Percentiles rank a stretch among this genome's conserved stretches.
Evolutionary conservation across 805 yeast species (phyloP).

Genomic region (Wickerhamiella australiensis): DNA sequence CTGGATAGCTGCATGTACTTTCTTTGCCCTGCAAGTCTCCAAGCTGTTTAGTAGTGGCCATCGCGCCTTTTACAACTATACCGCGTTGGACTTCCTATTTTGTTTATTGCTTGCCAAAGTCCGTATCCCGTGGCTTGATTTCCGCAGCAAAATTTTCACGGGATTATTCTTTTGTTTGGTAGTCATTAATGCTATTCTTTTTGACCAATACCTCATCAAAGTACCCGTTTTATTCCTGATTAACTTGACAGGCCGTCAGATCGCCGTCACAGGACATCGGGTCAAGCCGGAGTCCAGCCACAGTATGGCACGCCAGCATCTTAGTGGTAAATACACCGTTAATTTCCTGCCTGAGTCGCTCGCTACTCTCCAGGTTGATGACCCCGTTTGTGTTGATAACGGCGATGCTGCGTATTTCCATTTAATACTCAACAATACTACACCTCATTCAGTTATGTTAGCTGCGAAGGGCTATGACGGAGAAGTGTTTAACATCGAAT

Average conservation of each 20-base stretch:
- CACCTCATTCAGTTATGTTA: conserved; percentile 49
- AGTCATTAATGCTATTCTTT: conserved; percentile 35
- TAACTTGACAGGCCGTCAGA: conserved; percentile 25
- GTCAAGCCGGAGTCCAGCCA: conserved; percentile 26
- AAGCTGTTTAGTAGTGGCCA: neutral
- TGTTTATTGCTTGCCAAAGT: conserved; percentile 61
- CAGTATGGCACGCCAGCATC: conserved; percentile 39
- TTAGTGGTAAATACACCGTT: conserved; percentile 75
- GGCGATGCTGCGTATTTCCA: conserved; percentile 42
- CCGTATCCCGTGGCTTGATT: conserved; percentile 62
- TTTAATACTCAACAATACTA: conserved; percentile 68
- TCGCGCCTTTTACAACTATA: neutral
- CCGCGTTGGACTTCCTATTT: conserved; percentile 52
- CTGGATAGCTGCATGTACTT: neutral
- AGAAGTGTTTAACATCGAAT: conserved; percentile 34
- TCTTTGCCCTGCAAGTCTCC: neutral
- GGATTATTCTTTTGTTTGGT: conserved; percentile 38
- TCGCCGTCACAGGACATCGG: conserved; percentile 27
- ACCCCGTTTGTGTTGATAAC: conserved; percentile 42
- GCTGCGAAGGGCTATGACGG: conserved; percentile 46
- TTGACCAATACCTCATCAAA: conserved; percentile 15
- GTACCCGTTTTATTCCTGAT: conserved; percentile 19
- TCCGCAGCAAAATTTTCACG: conserved; percentile 45
- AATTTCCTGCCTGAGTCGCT: conserved; percentile 86
- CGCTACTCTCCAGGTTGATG: conserved; percentile 53